Percentiles rank a stretch among this genome's conserved stretches.
Evolutionary conservation across 345 rosid species (phyloP).

Genomic region (Cardamine resedifolia): DNA sequence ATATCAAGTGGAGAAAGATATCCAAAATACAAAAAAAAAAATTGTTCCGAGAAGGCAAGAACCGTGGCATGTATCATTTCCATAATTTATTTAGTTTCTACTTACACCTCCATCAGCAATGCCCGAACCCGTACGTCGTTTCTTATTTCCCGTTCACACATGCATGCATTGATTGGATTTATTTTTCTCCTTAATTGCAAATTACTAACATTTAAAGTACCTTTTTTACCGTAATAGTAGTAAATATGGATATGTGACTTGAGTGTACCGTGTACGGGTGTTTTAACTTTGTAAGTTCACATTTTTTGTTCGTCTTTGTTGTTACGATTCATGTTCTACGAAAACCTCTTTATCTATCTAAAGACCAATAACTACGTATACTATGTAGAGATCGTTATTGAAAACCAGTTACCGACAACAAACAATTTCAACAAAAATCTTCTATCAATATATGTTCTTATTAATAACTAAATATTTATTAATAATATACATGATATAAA

Average conservation of each 20-base stretch:
- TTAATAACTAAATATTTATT: neutral
- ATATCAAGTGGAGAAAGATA: conserved; percentile 18
- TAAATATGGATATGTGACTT: neutral
- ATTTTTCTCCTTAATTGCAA: neutral
- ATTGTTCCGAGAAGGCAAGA: neutral
- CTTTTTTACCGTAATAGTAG: neutral
- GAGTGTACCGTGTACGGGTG: neutral
- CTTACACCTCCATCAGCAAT: neutral
- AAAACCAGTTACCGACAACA: neutral
- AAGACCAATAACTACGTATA: neutral
- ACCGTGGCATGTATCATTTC: conserved; percentile 10
- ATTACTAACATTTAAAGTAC: neutral
- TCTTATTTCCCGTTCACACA: neutral
- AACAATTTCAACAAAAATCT: neutral
- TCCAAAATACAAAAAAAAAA: neutral
- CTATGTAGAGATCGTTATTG: neutral
- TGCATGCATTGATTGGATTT: neutral
- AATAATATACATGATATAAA: neutral
- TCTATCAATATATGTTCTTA: neutral
- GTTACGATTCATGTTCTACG: neutral
- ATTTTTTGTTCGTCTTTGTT: neutral
- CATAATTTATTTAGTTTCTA: neutral
- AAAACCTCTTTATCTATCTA: neutral
- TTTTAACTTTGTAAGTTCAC: neutral
- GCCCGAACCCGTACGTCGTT: conserved; percentile 13